Evolutionary conservation across 306 rosid genomes (phyloP).

Genomic region (Boehmeria nivea): DNA sequence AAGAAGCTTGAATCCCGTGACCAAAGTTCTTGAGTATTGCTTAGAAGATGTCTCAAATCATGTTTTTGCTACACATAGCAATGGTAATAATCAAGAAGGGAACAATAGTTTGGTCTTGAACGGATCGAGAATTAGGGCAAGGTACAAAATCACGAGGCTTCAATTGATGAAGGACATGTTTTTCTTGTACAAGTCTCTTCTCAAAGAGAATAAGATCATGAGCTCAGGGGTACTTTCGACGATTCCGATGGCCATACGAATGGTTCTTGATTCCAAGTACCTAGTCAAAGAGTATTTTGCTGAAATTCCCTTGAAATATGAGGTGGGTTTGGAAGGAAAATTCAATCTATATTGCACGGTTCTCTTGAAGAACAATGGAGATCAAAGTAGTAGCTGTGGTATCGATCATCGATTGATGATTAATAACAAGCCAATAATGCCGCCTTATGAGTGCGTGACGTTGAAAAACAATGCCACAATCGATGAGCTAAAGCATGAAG

Average conservation of each 20-base stretch:
- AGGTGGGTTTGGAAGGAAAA: constrained; percentile 41
- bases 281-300: constrained; percentile 50
- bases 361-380: constrained; percentile 27
- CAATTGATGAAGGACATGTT: constrained; percentile 67
- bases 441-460: constrained; percentile 57
- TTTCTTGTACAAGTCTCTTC: constrained; percentile 48
- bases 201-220: constrained; percentile 43
- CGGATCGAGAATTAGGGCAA: constrained; percentile 27
- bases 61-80: constrained; percentile 10
- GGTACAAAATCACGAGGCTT: constrained; percentile 49
- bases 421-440: constrained; percentile 17
- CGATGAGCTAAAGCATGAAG: constrained; percentile 59
- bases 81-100: constrained; percentile 28
- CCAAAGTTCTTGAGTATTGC: constrained; percentile 75
- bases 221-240: constrained; percentile 40
- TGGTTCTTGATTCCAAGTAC: constrained; percentile 64
- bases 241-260: constrained; percentile 56
- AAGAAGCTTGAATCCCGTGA: constrained; percentile 64
- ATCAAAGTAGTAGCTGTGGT: neutral
- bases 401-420: neutral
- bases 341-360: constrained; percentile 45
- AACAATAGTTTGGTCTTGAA: constrained; percentile 10
- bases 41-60: constrained; percentile 61
- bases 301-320: constrained; percentile 31
- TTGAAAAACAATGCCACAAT: constrained; percentile 48